Conservation (phyloP, 179 eudicot species). For the Gypsophila paniculata region DNA sequence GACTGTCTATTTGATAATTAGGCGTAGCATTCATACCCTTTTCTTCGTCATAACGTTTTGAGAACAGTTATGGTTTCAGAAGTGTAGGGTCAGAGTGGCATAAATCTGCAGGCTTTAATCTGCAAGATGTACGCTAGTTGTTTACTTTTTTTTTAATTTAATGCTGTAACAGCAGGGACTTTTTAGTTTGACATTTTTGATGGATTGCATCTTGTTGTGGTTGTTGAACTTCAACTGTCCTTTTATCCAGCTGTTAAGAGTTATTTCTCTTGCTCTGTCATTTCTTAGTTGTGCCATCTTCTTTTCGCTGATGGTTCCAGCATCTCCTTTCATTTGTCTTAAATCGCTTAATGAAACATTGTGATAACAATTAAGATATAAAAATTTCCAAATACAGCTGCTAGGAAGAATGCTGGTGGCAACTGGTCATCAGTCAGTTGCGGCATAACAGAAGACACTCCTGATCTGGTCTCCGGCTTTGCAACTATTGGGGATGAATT, state of each 20-base stretch:
- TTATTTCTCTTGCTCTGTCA: not conserved
- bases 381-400: constrained; percentile 36
- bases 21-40: not conserved
- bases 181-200: not conserved
- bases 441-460: constrained; percentile 87
- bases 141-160: not conserved
- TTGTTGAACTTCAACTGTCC: not conserved
- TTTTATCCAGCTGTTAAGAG: not conserved
- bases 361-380: not conserved
- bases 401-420: constrained; percentile 71
- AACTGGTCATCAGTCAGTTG: constrained; percentile 97
- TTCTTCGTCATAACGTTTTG: not conserved
- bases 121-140: not conserved
- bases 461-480: constrained; percentile 91
- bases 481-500: constrained; percentile 94
- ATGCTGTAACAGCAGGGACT: not conserved
- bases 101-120: not conserved
- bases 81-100: not conserved
- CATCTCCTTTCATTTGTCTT: constrained; percentile 9
- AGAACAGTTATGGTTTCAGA: not conserved
- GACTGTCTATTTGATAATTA: no score
- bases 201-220: not conserved
- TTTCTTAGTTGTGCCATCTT: not conserved
- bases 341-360: not conserved
- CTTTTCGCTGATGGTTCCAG: not conserved